Evolutionary conservation across 169 alveolate genomes (phyloP).

Genomic region (Babesia ovata): DNA sequence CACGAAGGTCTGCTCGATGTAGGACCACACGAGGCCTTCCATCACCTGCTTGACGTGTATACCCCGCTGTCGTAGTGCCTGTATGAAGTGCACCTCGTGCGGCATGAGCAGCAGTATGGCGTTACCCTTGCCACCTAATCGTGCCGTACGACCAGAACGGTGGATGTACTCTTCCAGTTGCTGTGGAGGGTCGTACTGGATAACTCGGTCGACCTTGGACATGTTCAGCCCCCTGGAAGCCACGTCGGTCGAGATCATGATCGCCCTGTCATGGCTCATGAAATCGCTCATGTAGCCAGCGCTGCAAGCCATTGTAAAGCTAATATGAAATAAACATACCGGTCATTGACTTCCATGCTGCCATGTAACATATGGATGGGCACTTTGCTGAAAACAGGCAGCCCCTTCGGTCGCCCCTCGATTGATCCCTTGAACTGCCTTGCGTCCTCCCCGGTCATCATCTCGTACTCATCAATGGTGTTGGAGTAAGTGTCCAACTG

Average conservation of each 20-base stretch:
- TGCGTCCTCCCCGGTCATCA: not conserved
- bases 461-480: conserved; percentile 12
- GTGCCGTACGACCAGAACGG: conserved; percentile 94
- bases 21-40: conserved; percentile 56
- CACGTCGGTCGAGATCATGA: conserved; percentile 92
- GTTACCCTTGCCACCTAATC: conserved; percentile 78
- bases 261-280: conserved; percentile 53
- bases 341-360: conserved; percentile 69
- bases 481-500: conserved; percentile 24
- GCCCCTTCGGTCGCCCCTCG: conserved; percentile 34
- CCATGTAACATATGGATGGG: conserved; percentile 75
- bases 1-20: conserved; percentile 45
- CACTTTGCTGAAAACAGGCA: conserved; percentile 41
- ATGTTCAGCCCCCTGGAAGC: conserved; percentile 94
- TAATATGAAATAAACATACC: conserved; percentile 7
- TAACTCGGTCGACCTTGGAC: conserved; percentile 87
- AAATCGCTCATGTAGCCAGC: conserved; percentile 65
- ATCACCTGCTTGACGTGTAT: conserved; percentile 40
- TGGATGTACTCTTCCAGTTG: conserved; percentile 92
- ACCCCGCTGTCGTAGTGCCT: conserved; percentile 47
- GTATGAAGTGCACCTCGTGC: conserved; percentile 58
- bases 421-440: conserved; percentile 25
- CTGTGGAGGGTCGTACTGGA: conserved; percentile 92
- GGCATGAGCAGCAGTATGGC: conserved; percentile 67
- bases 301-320: conserved; percentile 8